phyloP scores from a whole-genome alignment of 257 asterid species.

The Solanum gandarillasii region DNA sequence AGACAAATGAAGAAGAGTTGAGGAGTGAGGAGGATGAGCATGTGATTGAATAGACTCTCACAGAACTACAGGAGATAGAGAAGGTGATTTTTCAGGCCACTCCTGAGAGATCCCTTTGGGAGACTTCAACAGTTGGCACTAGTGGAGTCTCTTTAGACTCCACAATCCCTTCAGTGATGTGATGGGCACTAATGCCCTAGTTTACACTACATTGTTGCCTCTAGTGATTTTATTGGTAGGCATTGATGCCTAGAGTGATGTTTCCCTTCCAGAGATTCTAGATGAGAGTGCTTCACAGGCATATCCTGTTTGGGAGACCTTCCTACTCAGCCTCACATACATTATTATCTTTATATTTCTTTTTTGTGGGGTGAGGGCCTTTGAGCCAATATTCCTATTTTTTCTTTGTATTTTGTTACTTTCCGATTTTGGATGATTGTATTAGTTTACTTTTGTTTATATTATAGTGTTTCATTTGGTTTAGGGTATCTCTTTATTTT shows the following conservation, averaged over 20 bases:
- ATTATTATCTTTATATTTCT: too few relatives aligned
- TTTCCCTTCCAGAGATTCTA: neutral
- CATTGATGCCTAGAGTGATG: neutral
- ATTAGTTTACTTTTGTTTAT: neutral
- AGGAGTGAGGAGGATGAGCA: neutral
- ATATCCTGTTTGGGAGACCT: neutral
- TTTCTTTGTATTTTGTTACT: neutral
- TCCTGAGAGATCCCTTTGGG: neutral
- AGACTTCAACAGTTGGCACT: neutral
- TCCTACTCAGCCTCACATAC: too few relatives aligned
- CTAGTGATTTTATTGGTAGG: neutral
- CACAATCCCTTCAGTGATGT: neutral
- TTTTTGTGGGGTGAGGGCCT: neutral
- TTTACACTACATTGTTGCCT: neutral
- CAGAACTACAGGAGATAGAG: accelerated
- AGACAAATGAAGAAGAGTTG: neutral
- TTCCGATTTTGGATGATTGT: too few relatives aligned
- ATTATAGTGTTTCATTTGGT: too few relatives aligned
- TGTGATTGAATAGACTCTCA: neutral
- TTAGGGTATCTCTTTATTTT: neutral
- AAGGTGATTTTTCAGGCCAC: neutral
- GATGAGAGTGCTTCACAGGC: neutral
- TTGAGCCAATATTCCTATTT: neutral
- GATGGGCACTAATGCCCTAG: neutral
- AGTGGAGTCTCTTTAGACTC: neutral